Evolutionary conservation across 2,329 filamentous ascomycete species (phyloP).

Genomic region (Ophiostoma australiae): DNA sequence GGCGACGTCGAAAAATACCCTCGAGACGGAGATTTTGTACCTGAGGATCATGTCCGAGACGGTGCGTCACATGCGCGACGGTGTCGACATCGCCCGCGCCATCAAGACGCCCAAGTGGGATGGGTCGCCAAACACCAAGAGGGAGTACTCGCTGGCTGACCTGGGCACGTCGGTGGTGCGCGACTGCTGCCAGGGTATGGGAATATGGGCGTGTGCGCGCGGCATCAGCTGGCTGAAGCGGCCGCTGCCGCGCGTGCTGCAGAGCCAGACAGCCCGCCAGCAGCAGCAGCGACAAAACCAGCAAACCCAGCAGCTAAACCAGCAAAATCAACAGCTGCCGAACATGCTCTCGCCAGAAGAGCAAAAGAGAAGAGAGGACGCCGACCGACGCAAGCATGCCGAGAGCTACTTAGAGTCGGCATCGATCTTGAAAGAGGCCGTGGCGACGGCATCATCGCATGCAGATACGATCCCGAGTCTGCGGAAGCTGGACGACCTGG

Average conservation of each 20-base stretch:
- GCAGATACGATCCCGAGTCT: conserved; percentile 16
- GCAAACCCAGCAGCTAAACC: not conserved
- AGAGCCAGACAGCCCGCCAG: not conserved
- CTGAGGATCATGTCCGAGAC: conserved; percentile 26
- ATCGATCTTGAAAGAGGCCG: conserved; percentile 4
- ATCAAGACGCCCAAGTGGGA: conserved; percentile 14
- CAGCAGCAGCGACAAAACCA: not conserved
- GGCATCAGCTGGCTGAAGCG: conserved; percentile 10
- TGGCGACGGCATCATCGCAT: conserved; percentile 21
- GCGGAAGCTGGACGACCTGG: conserved; percentile 1
- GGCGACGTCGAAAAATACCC: not conserved
- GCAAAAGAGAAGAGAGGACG: not conserved
- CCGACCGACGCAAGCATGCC: not conserved
- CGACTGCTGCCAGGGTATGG: conserved; percentile 25
- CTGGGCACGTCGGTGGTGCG: conserved; percentile 26
- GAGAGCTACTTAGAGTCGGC: conserved; percentile 19
- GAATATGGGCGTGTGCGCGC: conserved; percentile 16
- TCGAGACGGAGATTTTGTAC: conserved; percentile 20
- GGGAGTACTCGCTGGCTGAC: conserved; percentile 23
- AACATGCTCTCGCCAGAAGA: not conserved
- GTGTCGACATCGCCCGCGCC: conserved; percentile 21
- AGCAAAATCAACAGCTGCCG: not conserved
- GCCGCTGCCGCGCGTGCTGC: conserved; percentile 11
- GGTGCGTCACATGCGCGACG: conserved; percentile 24
- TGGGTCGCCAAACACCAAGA: not conserved